Percentiles rank a stretch among this genome's conserved stretches.
phyloP scores from a whole-genome alignment of 176 grass and related monocot species.

The Paspalum vaginatum region DNA sequence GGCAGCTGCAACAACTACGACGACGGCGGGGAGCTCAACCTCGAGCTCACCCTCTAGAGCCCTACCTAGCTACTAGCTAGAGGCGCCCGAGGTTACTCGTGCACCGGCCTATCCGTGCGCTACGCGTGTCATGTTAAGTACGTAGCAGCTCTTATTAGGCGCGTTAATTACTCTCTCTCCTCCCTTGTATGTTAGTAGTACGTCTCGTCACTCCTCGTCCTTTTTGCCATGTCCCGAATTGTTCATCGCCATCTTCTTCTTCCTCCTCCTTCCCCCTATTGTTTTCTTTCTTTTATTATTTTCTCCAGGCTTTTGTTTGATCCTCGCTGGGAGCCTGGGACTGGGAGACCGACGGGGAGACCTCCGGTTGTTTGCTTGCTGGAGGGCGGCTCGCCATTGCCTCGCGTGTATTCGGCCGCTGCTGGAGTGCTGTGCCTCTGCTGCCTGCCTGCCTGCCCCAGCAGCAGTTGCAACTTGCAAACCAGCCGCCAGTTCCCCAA shows the following conservation, averaged over 20 bases:
- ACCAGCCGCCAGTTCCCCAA: no score
- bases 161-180: constrained; percentile 31
- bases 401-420: neutral
- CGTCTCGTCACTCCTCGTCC: constrained; percentile 9
- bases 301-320: neutral
- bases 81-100: constrained; percentile 12
- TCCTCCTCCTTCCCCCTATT: neutral
- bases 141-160: constrained; percentile 2
- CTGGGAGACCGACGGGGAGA: no score
- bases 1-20: neutral
- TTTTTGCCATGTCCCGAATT: neutral
- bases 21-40: constrained; percentile 58
- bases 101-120: neutral
- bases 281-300: neutral
- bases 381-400: neutral
- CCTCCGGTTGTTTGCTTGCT: constrained; percentile 10
- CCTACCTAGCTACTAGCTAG: neutral
- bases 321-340: neutral
- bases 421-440: no score
- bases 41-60: constrained; percentile 65
- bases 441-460: no score
- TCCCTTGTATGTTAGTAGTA: constrained; percentile 36
- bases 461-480: no score
- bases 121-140: constrained; percentile 33
- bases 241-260: constrained; percentile 21